Percentiles rank a stretch among this genome's conserved stretches.
Conservation (phyloP, 257 asterid genomes). For the Fraxinus quadrangulata region DNA sequence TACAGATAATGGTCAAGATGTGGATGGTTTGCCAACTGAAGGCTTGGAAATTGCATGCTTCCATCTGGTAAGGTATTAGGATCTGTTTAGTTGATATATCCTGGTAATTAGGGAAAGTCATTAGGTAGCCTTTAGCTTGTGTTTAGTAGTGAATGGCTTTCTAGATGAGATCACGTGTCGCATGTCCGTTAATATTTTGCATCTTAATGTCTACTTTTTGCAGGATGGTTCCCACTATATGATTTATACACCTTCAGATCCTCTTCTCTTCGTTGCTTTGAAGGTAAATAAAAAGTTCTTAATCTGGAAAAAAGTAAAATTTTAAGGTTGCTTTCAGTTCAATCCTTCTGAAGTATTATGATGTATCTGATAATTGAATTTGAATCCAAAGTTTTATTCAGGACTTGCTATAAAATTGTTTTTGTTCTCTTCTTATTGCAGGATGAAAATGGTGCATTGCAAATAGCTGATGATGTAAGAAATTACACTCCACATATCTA, state of each 20-base stretch:
- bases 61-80: conserved; percentile 62
- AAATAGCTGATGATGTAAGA: conserved; percentile 95
- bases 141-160: not conserved
- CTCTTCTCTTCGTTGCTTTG: conserved; percentile 88
- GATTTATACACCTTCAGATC: conserved; percentile 97
- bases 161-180: not conserved
- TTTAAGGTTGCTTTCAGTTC: not conserved
- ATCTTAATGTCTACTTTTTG: conserved; percentile 33
- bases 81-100: conserved; percentile 13
- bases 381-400: not conserved
- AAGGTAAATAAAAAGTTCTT: conserved; percentile 53
- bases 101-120: not conserved
- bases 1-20: conserved; percentile 83
- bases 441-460: conserved; percentile 72
- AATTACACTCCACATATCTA: not conserved
- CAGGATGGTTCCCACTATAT: conserved; percentile 98
- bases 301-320: not conserved
- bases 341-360: conserved; percentile 8
- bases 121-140: conserved; percentile 17
- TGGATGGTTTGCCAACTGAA: conserved; percentile 93
- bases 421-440: not conserved
- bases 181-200: conserved; percentile 8
- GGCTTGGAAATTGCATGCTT: conserved; percentile 94
- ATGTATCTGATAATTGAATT: conserved; percentile 14
- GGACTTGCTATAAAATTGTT: not conserved